phyloP scores from a whole-genome alignment of 768 basidiomycete genomes.

The Suillus subalutaceus region DNA sequence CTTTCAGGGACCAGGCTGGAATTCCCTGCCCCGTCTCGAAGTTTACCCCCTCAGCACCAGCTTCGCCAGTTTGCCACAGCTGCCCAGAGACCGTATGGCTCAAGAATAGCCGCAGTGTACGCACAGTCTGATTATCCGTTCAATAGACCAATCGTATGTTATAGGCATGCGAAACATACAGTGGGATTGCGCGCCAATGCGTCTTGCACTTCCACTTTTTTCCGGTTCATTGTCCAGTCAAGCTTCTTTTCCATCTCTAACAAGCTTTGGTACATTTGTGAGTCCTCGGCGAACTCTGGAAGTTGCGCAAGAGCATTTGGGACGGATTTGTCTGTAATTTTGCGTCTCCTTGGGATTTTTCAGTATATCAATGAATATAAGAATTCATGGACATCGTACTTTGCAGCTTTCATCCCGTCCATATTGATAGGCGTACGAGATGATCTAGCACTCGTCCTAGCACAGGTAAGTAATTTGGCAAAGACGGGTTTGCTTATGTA shows the following conservation, averaged over 20 bases:
- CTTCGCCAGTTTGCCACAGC: conserved; percentile 71
- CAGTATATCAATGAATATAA: neutral
- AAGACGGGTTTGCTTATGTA: neutral
- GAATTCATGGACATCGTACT: conserved; percentile 25
- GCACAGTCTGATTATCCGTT: conserved; percentile 58
- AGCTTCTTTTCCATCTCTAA: conserved; percentile 88
- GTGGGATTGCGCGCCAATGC: conserved; percentile 74
- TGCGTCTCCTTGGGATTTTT: conserved; percentile 59
- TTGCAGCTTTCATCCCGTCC: conserved; percentile 37
- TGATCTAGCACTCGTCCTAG: neutral
- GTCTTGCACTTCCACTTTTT: conserved; percentile 89
- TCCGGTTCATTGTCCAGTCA: conserved; percentile 94
- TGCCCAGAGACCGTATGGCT: conserved; percentile 89
- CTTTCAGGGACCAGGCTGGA: conserved; percentile 84
- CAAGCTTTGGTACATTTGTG: conserved; percentile 83
- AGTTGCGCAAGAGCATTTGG: conserved; percentile 76
- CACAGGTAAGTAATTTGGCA: neutral
- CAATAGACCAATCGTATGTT: conserved; percentile 13
- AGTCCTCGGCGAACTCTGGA: conserved; percentile 79
- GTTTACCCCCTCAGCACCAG: conserved; percentile 39
- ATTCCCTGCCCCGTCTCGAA: conserved; percentile 88
- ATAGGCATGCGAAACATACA: conserved; percentile 30
- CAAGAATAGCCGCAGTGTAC: conserved; percentile 83
- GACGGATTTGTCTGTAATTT: conserved; percentile 77
- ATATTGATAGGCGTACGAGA: conserved; percentile 12